phyloP scores from a whole-genome alignment of 768 basidiomycete species.

The Leccinum ochraceum region DNA sequence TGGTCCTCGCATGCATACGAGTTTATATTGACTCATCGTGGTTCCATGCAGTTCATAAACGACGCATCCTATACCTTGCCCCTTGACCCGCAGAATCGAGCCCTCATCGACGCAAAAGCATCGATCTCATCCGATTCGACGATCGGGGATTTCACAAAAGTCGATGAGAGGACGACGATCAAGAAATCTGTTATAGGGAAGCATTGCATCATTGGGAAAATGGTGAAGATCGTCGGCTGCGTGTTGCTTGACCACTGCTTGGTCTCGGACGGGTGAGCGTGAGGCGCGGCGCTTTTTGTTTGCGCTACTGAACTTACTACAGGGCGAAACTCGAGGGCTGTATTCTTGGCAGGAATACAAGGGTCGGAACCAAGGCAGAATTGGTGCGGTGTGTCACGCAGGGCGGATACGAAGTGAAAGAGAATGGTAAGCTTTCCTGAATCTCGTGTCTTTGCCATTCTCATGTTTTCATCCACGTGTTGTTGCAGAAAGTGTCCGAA shows the following conservation, averaged over 20 bases:
- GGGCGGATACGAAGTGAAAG: slow-evolving; percentile 71
- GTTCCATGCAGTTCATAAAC: slow-evolving; percentile 43
- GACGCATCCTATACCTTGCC: slow-evolving; percentile 54
- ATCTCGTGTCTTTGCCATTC: background rate
- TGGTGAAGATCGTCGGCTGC: slow-evolving; percentile 81
- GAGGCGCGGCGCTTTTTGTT: background rate
- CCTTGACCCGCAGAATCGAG: slow-evolving; percentile 59
- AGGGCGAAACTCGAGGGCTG: slow-evolving; percentile 79
- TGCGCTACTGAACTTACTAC: slow-evolving; percentile 10
- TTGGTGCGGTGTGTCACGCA: slow-evolving; percentile 70
- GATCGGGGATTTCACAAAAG: slow-evolving; percentile 78
- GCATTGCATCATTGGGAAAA: slow-evolving; percentile 83
- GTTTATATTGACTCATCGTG: slow-evolving; percentile 17
- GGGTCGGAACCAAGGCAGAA: slow-evolving; percentile 68
- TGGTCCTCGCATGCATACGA: slow-evolving; percentile 22
- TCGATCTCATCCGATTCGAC: slow-evolving; percentile 84
- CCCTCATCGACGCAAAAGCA: slow-evolving; percentile 75
- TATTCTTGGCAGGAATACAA: slow-evolving; percentile 74
- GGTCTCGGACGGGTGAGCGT: slow-evolving; percentile 74
- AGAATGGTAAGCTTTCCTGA: slow-evolving; percentile 49
- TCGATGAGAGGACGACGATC: slow-evolving; percentile 78
- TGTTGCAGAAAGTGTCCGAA: slow-evolving; percentile 50
- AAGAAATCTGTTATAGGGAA: slow-evolving; percentile 79
- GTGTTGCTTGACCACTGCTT: slow-evolving; percentile 89
- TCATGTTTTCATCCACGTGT: background rate